Evolutionary conservation across 2,329 filamentous ascomycete genomes (phyloP), one percentile per base, ranked within the genome.

Genomic region (Stagonosporopsis vannaccii): DNA sequence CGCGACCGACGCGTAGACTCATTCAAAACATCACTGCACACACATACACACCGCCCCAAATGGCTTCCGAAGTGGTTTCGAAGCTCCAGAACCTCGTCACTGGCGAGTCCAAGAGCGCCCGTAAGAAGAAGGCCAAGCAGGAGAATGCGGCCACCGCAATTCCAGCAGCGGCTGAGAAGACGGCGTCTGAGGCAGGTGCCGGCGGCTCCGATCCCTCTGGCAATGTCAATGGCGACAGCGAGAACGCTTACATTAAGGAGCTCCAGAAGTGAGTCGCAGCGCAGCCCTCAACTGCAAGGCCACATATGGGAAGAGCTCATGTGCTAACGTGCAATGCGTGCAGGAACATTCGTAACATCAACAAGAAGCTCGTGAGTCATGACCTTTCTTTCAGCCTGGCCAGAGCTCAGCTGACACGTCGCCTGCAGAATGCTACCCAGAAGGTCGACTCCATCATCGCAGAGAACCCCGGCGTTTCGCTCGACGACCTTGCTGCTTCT

Each of bases 271-370:
- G 81, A 74, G 87, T 70, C n/a, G 41, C 59, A 54, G 32, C 37
- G 46, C 33, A 44, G 23, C 56, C 51, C 51, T 23, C 25, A 13
- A 41, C n/a, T 40, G 35, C 35, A 28, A 45, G 45, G 49, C 42
- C 39, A 50, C 36, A 48, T 20, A 17, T n/a, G 39, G 17, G 39
- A 41, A 28, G 49, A 48, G 36, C 30, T 51, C 33, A 33, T 32
- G 33, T 56, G 57, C 68, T 74, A 46, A 74, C 42, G 35, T 39
- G 6, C 19, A 17, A 25, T 37, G 19, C 35, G 39, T 37, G 20
- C 58, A 97, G 92, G 84, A 92, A 87, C 77, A 90, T 97, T 69
- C 92, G 94, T 73, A 96, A 95, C 77, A 81, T 95, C 71, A 90
- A 88, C 82, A 98, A 97, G 85, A 97, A 97, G 81, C 88, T 98